These are phyloP conservation scores for Neonectria neomacrospora DNA, from an alignment of 2,329 filamentous ascomycete species.

Conservation along the genomic window DNA sequence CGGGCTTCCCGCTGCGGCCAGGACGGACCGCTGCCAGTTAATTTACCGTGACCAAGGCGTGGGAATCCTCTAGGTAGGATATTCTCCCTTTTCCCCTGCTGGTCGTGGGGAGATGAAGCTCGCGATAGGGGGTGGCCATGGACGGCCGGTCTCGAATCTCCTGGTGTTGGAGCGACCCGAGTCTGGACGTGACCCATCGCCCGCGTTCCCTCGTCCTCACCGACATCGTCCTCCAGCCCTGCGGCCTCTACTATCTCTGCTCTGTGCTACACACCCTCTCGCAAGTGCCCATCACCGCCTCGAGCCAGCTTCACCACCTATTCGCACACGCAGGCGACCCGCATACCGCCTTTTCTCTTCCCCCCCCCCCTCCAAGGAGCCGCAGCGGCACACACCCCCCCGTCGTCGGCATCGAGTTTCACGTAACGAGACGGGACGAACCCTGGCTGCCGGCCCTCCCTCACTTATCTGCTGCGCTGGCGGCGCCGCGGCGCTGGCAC, in stretches of 20 bases:
- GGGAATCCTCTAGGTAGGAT: constrained; percentile 9
- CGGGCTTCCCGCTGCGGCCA: constrained; percentile 17
- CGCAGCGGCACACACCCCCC: background rate
- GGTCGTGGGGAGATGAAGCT: constrained; percentile 1
- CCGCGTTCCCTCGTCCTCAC: background rate
- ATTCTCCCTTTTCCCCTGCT: constrained; percentile 1
- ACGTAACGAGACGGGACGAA: constrained; percentile 15
- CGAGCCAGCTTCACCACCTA: background rate
- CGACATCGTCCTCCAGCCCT: constrained; percentile 1
- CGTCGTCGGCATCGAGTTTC: constrained; percentile 29
- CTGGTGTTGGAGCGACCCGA: background rate
- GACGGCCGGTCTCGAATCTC: background rate
- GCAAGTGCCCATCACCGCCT: constrained; percentile 12
- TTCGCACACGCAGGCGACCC: constrained; percentile 4
- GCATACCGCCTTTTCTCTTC: constrained; percentile 24
- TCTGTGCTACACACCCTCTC: constrained; percentile 5
- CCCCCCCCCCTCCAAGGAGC: too few species aligned
- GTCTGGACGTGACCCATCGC: background rate
- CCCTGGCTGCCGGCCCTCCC: constrained; percentile 19
- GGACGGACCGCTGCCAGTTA: background rate
- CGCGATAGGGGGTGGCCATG: background rate
- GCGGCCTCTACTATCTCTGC: background rate
- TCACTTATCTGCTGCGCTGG: constrained; percentile 23
- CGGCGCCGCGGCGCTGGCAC: constrained; percentile 1
- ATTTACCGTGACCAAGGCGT: constrained; percentile 26